Base-by-base conservation (phyloP, 1,284 basidiomycete genomes). In the Malassezia globosa region DNA sequence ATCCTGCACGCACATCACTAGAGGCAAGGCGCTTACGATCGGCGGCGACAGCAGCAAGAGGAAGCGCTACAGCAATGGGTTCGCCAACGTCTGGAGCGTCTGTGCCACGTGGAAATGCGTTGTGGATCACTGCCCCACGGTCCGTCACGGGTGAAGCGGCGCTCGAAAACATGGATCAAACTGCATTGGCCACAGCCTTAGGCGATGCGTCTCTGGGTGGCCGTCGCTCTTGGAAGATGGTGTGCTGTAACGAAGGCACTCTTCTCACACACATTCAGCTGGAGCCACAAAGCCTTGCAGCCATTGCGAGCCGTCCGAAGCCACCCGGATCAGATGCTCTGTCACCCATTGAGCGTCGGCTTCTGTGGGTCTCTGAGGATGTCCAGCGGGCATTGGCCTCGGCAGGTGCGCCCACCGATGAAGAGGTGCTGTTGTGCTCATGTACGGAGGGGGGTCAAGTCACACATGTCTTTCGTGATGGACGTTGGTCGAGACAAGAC, bases 261-360 rank as follows among this genome's bases (percentile, higher is more conserved):
- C 22, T 44, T 10, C 23, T 48, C 37, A 25, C 19, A 19, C 42
- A 37, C 19, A 38, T 52, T 22, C 31, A 31, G 31, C 39, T 52
- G 5, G 44, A 35, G 40, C 44, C 50, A 16, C 39, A 29, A 26
- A 52, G 44, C 16, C 37, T 45, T 4, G 48, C 50, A 14, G 44
- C 45, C 2, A 34, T 51, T 3, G 49, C 48, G 24, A 24, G 24
- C 18, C 14, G 29, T 4, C n/a, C 43, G 16, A 7, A 7, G 25
- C 27, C 18, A 8, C 37, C 35, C 13, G 34, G 19, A 10, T 13
- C 27, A 7, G 35, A 22, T 18, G 6, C 24, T 14, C 36, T 52
- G 16, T 31, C 29, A 16, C 23, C 45, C 2, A 5, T 10, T 10
- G 50, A 52, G 40, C 44, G 44, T 13, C 50, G 50, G 6, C 33